Evolutionary conservation across 768 basidiomycete species (phyloP).

Genomic region (Clathrus columnatus): DNA sequence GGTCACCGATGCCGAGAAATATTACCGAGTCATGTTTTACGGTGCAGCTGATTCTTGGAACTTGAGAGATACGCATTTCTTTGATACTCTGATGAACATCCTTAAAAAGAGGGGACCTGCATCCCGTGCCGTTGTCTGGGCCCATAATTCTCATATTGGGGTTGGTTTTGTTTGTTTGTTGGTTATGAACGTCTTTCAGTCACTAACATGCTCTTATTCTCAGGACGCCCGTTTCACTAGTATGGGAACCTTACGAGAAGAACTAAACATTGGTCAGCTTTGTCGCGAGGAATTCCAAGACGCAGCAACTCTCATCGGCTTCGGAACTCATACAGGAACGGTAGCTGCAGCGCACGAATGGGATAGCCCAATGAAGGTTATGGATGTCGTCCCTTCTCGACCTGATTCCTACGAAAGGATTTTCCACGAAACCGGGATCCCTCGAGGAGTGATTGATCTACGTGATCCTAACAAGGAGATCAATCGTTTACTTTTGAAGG

Average conservation of each 20-base stretch:
- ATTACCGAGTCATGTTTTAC: conserved; percentile 22
- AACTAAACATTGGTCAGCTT: conserved; percentile 23
- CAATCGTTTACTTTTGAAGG: background rate
- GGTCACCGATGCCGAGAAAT: conserved; percentile 23
- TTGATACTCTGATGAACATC: conserved; percentile 20
- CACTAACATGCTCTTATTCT: background rate
- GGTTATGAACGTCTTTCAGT: background rate
- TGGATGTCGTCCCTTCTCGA: conserved; percentile 18
- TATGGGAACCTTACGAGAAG: conserved; percentile 21
- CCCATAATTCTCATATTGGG: conserved; percentile 25
- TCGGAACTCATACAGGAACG: conserved; percentile 21
- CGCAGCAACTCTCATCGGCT: conserved; percentile 22
- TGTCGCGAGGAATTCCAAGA: conserved; percentile 21
- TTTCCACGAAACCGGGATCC: conserved; percentile 15
- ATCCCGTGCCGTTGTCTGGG: conserved; percentile 21
- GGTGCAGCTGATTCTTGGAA: conserved; percentile 23
- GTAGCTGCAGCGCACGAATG: conserved; percentile 22
- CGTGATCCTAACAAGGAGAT: conserved; percentile 6
- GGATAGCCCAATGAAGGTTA: conserved; percentile 20
- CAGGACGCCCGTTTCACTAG: conserved; percentile 21
- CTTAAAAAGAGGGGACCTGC: conserved; percentile 13
- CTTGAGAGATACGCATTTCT: conserved; percentile 13
- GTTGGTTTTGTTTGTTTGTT: background rate
- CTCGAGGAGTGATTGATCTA: conserved; percentile 9
- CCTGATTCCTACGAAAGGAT: conserved; percentile 18